Base-by-base conservation (phyloP, 2,329 filamentous ascomycete genomes). In the Stenocarpella maydis region DNA sequence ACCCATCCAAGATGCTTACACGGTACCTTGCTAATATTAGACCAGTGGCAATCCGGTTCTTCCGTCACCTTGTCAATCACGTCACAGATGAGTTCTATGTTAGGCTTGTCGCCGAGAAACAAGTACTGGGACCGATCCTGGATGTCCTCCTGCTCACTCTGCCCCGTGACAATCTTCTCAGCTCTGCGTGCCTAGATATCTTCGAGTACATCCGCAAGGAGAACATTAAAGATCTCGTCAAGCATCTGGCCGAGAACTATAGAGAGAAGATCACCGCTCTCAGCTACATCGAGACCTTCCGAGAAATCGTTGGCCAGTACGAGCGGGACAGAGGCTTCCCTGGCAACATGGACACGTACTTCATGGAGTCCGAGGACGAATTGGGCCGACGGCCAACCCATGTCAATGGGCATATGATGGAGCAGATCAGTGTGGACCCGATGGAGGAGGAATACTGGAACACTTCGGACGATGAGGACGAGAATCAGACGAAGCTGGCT, bases 371-470 rank as follows among this genome's bases (percentile, higher is more conserved):
- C 19, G 90, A 92, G 69, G 90, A 88, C 1, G 87, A 88, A 26
- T 81, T 83, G 72, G 82, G 76, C 3, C 80, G 82, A 60, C 82
- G 82, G 68, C 81, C 80, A 24, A 75, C 79, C 12, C 78, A 77
- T 54, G 78, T 81, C 3, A 83, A 83, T 65, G 75, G 81, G 71
- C 88, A 90, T 73, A 76, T 85, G 53, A 87, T 97, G 78, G 93
- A 93, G 76, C 94, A 97, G 65, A 79, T 88, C 12, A 72, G 79
- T 0, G 87, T 95, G 76, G 95, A 98, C 77, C 86, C 91, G 7
- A 90, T 91, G 14, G 93, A 98, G 78, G 95, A 98, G 75, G 94
- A 95, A 52, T 99, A 98, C 79, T 98, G 97, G 87, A 95, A 97
- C 75, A 89, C 88, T 0, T 94, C 92, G 0, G 95, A 98, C 74